phyloP scores from a whole-genome alignment of 495 filamentous ascomycete genomes.

The Penicillium samsonianum region DNA sequence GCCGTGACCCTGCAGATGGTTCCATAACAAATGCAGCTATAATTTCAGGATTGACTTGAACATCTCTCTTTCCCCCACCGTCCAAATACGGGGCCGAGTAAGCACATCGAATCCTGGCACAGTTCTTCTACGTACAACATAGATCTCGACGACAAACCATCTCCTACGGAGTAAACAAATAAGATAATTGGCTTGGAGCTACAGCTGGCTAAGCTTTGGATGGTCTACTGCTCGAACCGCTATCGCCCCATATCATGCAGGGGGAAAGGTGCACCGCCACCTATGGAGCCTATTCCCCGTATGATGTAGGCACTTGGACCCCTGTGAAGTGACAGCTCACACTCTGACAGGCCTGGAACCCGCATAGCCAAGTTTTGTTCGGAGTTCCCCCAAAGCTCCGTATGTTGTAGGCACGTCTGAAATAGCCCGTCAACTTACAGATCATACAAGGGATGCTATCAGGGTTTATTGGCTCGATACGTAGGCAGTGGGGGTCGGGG shows the following conservation, averaged over 20 bases:
- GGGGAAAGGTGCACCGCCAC: background rate
- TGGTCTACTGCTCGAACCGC: background rate
- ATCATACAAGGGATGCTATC: constrained; percentile 10
- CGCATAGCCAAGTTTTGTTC: background rate
- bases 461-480: background rate
- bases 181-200: background rate
- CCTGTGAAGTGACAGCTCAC: constrained; percentile 9
- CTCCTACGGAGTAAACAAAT: background rate
- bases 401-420: background rate
- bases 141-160: background rate
- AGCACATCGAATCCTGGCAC: background rate
- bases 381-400: background rate
- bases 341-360: background rate
- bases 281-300: background rate
- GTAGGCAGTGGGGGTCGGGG: background rate
- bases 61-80: background rate
- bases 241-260: background rate
- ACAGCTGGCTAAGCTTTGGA: background rate
- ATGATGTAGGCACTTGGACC: background rate
- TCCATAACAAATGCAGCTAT: background rate
- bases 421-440: background rate
- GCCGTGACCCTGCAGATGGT: too few relatives aligned
- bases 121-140: background rate
- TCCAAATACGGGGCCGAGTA: background rate
- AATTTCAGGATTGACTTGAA: background rate